Percentiles rank a stretch among this genome's conserved stretches.
Conservation (phyloP, 2,329 filamentous ascomycete genomes). For the Colletotrichum cuscutae region DNA sequence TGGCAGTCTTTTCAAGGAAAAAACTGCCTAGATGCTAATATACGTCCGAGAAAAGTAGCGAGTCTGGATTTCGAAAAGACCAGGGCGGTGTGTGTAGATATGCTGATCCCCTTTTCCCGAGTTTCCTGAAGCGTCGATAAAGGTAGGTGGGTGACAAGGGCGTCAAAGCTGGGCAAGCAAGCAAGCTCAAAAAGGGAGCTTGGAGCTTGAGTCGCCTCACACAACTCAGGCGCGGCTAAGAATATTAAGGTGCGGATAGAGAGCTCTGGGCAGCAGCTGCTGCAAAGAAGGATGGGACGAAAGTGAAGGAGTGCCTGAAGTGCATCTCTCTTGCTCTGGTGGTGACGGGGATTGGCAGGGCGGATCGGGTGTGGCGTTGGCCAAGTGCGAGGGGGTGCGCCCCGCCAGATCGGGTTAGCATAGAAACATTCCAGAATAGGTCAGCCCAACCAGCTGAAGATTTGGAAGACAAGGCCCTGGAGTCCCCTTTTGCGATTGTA, state of each 20-base stretch:
- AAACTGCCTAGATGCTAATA: background rate
- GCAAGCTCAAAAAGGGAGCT: background rate
- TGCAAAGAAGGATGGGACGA: constrained; percentile 8
- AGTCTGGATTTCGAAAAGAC: background rate
- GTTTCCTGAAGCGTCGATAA: too few relatives aligned
- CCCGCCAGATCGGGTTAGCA: constrained; percentile 18
- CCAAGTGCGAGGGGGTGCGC: constrained; percentile 1
- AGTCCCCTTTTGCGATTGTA: background rate
- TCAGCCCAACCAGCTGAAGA: background rate
- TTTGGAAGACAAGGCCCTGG: background rate
- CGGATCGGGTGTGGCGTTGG: constrained; percentile 31
- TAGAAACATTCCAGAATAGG: constrained; percentile 27
- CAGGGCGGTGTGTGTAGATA: background rate
- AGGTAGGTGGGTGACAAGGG: background rate
- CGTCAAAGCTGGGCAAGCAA: background rate
- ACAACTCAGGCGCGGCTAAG: constrained; percentile 7
- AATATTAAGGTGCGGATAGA: background rate
- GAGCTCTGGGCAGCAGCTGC: constrained; percentile 18
- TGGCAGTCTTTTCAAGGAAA: background rate
- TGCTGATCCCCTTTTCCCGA: background rate
- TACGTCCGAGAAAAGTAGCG: background rate
- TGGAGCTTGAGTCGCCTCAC: constrained; percentile 11
- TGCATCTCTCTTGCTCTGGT: background rate
- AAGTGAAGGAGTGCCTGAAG: background rate
- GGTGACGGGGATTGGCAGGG: constrained; percentile 12